These are phyloP conservation scores for Amanita subjunquillea DNA, from an alignment of 768 basidiomycete genomes.

Conservation along the genomic window DNA sequence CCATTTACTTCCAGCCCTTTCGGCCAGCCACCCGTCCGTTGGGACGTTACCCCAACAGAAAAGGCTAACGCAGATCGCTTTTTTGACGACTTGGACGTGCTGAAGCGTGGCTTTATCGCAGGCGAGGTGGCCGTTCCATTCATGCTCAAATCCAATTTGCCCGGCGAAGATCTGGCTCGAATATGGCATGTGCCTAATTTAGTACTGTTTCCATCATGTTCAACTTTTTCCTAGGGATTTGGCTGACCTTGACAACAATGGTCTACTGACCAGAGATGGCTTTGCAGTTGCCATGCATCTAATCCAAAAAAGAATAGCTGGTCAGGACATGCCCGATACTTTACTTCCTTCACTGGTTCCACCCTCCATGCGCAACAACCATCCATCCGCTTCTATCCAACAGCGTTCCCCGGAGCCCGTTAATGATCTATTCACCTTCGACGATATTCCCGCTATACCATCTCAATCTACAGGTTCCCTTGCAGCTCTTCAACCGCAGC, in stretches of 20 bases:
- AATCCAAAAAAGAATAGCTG: constrained; percentile 77
- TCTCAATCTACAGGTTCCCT: constrained; percentile 29
- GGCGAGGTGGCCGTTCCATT: constrained; percentile 94
- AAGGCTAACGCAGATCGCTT: constrained; percentile 69
- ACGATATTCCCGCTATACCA: constrained; percentile 41
- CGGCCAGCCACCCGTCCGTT: constrained; percentile 27
- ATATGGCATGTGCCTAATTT: constrained; percentile 58
- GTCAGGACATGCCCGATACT: constrained; percentile 62
- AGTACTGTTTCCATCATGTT: neutral
- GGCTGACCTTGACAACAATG: constrained; percentile 81
- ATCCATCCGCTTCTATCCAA: constrained; percentile 22
- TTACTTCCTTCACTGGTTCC: constrained; percentile 74
- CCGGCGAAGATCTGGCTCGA: constrained; percentile 76
- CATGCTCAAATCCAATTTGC: constrained; percentile 82
- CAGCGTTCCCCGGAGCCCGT: constrained; percentile 36
- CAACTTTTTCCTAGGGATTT: constrained; percentile 62
- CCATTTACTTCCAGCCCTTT: constrained; percentile 15
- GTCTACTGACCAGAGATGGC: constrained; percentile 77
- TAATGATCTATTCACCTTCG: constrained; percentile 38
- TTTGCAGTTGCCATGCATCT: constrained; percentile 95
- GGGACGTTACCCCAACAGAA: constrained; percentile 80
- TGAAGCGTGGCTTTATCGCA: constrained; percentile 72
- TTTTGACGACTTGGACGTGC: constrained; percentile 75
- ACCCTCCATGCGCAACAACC: constrained; percentile 53
- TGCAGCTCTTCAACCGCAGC: constrained; percentile 19